A percentile compares a stretch with the other conserved stretches of the same genome.
Evolutionary conservation across 805 yeast genomes (phyloP).

Genomic region (Cyberlindnera meyerae): DNA sequence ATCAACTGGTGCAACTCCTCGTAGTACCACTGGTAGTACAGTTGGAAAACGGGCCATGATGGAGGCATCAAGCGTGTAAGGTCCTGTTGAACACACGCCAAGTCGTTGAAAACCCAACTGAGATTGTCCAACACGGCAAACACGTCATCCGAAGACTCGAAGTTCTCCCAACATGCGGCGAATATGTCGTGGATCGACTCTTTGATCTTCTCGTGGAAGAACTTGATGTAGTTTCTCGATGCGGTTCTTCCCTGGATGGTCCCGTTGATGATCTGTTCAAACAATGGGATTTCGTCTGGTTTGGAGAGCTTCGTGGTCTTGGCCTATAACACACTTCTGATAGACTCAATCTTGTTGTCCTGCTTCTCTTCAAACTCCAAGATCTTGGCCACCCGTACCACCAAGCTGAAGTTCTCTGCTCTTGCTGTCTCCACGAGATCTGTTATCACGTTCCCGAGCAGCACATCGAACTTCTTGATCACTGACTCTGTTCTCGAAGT

Average conservation of each 20-base stretch:
- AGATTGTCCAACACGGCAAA: constrained; percentile 64
- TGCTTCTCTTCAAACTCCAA: constrained; percentile 77
- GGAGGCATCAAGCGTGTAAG: constrained; percentile 58
- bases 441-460: constrained; percentile 61
- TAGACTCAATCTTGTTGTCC: constrained; percentile 52
- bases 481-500: constrained; percentile 38
- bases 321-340: constrained; percentile 26
- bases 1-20: constrained; percentile 58
- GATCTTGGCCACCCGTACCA: constrained; percentile 68
- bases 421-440: constrained; percentile 70
- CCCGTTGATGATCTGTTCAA: constrained; percentile 37
- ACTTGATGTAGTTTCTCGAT: constrained; percentile 55
- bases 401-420: constrained; percentile 60
- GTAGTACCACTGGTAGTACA: constrained; percentile 63
- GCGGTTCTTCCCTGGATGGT: constrained; percentile 37
- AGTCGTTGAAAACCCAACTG: constrained; percentile 81
- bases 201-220: constrained; percentile 55
- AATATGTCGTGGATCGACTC: constrained; percentile 64
- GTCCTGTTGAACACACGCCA: constrained; percentile 58
- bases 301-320: constrained; percentile 24
- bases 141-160: constrained; percentile 34
- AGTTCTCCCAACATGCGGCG: constrained; percentile 55
- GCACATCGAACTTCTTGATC: constrained; percentile 54
- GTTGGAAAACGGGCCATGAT: constrained; percentile 67
- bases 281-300: constrained; percentile 15